Evolutionary conservation across 2,329 filamentous ascomycete genomes (phyloP), one percentile per base, ranked within the genome.

Genomic region (Aspergillus terreus): DNA sequence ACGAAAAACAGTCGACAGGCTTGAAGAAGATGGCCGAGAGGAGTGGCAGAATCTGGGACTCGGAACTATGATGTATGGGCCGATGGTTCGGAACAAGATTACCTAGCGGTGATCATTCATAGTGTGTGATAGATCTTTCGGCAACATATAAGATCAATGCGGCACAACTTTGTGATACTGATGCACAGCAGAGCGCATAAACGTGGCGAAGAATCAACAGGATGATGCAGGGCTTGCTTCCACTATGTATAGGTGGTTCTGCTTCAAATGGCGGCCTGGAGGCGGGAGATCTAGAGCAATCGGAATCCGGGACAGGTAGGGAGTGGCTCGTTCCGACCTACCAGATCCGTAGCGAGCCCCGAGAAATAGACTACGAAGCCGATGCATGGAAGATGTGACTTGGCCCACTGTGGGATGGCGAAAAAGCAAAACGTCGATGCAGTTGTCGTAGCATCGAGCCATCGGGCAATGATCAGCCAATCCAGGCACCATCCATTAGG

Each of bases 311-410:
- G 27, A 27, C 32, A 11, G 9, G 27, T 30, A 10, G 27, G 27
- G 7, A 30, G 27, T 30, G 27, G 27, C 27, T 30, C 7, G 27
- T 30, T 30, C 27, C 27, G 10, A 11, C 42, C 27, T 38, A 42
- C 40, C 25, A 36, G 27, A 21, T 45, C 23, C 35, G 43, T 44
- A 46, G 32, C 19, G 21, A 43, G 52, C 38, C 36, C 30, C 44
- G 43, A 38, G 49, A 49, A 55, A 43, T 55, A 49, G 53, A 59
- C 57, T 56, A 47, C 40, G 40, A 42, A n/a, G 40, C 2, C 40
- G 38, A 43, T 45, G 55, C 55, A 59, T 52, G 47, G 46, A 53
- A 54, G 49, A 46, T 40, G 58, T 50, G 50, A 49, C 55, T 36
- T 38, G 51, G 41, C 52, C 58, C 57, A 59, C 55, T 47, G 27